phyloP scores from a whole-genome alignment of 2,329 filamentous ascomycete genomes.

The Sarocladium brachiariae region DNA sequence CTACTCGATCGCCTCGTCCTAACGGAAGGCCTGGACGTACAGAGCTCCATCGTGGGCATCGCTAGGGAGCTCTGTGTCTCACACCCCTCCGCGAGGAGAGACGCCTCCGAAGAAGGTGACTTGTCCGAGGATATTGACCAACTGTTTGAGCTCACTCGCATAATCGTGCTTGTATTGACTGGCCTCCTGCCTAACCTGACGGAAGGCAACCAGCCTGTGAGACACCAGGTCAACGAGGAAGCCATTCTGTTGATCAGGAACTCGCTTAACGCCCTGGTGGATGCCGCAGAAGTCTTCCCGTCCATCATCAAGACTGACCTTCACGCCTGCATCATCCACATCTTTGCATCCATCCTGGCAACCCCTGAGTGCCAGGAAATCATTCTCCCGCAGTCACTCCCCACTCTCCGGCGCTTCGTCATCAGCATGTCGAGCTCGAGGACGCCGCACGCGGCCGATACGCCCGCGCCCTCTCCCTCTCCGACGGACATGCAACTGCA shows the following conservation, averaged over 20 bases:
- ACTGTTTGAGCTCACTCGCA: slow-evolving; percentile 90
- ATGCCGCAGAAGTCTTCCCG: slow-evolving; percentile 92
- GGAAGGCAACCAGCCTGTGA: slow-evolving; percentile 57
- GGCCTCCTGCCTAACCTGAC: slow-evolving; percentile 79
- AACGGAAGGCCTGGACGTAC: slow-evolving; percentile 83
- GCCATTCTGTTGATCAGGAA: slow-evolving; percentile 72
- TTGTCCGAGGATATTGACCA: slow-evolving; percentile 97
- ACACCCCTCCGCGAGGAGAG: slow-evolving; percentile 73
- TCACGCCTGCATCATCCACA: slow-evolving; percentile 93
- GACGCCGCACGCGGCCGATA: slow-evolving; percentile 21
- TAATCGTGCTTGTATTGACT: slow-evolving; percentile 88
- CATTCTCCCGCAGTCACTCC: slow-evolving; percentile 82
- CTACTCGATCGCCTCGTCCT: slow-evolving; percentile 86
- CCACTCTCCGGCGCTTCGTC: slow-evolving; percentile 88
- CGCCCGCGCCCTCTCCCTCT: slow-evolving; percentile 31
- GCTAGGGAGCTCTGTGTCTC: slow-evolving; percentile 82
- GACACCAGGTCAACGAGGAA: slow-evolving; percentile 80
- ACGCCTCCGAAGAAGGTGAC: slow-evolving; percentile 57
- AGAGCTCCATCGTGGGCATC: slow-evolving; percentile 89
- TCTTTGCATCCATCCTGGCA: slow-evolving; percentile 86
- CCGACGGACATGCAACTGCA: slow-evolving; percentile 65
- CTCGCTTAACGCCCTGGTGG: slow-evolving; percentile 80
- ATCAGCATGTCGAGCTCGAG: slow-evolving; percentile 56
- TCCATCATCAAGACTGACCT: slow-evolving; percentile 94
- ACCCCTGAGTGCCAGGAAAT: slow-evolving; percentile 78